Evolutionary conservation across 1,139 yeast genomes (phyloP).

Genomic region (Arxiozyma bovina): DNA sequence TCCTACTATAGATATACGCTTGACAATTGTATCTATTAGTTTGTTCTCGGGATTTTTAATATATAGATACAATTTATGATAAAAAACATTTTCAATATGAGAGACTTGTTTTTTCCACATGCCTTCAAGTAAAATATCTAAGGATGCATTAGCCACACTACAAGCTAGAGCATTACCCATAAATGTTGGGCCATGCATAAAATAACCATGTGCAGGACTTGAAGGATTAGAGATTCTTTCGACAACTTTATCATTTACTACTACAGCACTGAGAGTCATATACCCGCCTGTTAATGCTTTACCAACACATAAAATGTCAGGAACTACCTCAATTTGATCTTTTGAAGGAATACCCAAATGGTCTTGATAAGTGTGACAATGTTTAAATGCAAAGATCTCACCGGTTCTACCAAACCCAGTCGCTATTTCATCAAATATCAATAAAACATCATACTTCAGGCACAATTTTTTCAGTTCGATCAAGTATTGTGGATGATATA

Average conservation of each 20-base stretch:
- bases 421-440: conserved; percentile 33
- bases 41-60: conserved; percentile 8
- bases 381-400: conserved; percentile 29
- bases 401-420: conserved; percentile 33
- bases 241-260: conserved; percentile 21
- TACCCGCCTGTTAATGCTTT: conserved; percentile 32
- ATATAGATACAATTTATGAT: conserved; percentile 16
- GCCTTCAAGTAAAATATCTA: conserved; percentile 27
- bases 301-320: conserved; percentile 30
- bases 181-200: conserved; percentile 34
- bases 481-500: conserved; percentile 29
- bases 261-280: conserved; percentile 29
- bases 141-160: conserved; percentile 29
- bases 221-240: conserved; percentile 10
- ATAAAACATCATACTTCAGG: conserved; percentile 25
- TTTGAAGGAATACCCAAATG: conserved; percentile 7
- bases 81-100: conserved; percentile 19
- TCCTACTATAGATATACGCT: conserved; percentile 26
- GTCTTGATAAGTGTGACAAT: conserved; percentile 15
- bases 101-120: conserved; percentile 21
- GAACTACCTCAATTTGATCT: conserved; percentile 22
- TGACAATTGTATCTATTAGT: conserved; percentile 16
- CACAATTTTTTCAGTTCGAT: conserved; percentile 30
- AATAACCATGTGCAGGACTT: conserved; percentile 17
- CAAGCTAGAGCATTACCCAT: conserved; percentile 35